Base-by-base conservation (phyloP, 768 basidiomycete species). In the Russula vinacea region DNA sequence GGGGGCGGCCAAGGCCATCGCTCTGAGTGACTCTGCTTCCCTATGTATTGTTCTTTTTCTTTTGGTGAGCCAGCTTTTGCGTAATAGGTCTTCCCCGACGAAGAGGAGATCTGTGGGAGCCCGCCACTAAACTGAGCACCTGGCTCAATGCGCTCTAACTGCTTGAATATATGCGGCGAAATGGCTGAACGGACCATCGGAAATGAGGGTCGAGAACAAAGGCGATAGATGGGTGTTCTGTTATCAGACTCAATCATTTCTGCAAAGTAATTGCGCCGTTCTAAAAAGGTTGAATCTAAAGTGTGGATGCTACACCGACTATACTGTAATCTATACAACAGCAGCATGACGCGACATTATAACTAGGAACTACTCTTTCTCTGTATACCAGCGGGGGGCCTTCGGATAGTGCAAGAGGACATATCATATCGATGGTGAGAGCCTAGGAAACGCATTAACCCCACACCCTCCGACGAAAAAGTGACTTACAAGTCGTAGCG, bases 401-500 rank as follows among this genome's bases (percentile, higher is more conserved):
- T 2, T 39, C 14, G 19, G 26, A n/a, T 56, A 17, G 40, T 26
- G 14, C 13, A 14, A 3, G 47, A 10, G 10, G n/a, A 53, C n/a
- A 53, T 39, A 56, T 66, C 69, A 84, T 60, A 84, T 75, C 62
- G 78, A 79, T 3, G 84, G 83, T 19, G 74, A 75, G 62, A 87
- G 76, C 81, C 86, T 84, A 64, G 62, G 39, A 60, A 62, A 22
- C 71, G 62, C 54, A n/a, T 62, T n/a, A 59, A 58, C 60, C 39
- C 49, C 49, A 14, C 39, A 37, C 35, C 24, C 56, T n/a, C 10
- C 47, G 44, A 33, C 55, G 39, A 61, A 62, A 33, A 65, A n/a
- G 14, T 45, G 10, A 76, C 91, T 69, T 71, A 94, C 94, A 85
- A 84, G 74, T 92, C 94, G 73, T 91, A 89, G 76, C 89, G 90